Evolutionary conservation across 2,329 filamentous ascomycete species (phyloP).

Genomic region (Akanthomyces muscarius): DNA sequence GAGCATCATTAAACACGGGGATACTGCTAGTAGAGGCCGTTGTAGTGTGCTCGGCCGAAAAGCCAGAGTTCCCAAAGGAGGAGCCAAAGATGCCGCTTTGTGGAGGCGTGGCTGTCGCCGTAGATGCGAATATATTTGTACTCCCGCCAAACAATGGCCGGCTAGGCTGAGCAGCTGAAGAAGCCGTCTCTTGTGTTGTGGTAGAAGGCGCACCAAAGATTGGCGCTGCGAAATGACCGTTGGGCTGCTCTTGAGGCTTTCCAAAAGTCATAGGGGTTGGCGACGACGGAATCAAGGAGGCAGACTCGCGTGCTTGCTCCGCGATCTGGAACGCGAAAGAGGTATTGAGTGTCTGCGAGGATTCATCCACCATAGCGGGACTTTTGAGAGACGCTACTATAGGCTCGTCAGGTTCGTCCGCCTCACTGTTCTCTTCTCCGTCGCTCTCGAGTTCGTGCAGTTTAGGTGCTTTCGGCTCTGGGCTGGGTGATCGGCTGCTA

Average conservation of each 20-base stretch:
- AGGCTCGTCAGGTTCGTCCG: constrained; percentile 14
- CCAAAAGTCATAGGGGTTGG: constrained; percentile 18
- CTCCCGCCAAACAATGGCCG: not conserved
- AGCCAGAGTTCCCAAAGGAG: not conserved
- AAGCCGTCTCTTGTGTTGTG: not conserved
- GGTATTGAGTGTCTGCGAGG: constrained; percentile 32
- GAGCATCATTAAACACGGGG: constrained; percentile 12
- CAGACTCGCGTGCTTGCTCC: constrained; percentile 24
- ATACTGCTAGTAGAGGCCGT: constrained; percentile 13
- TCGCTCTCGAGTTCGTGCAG: constrained; percentile 25
- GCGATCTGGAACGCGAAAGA: constrained; percentile 27
- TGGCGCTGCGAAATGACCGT: not conserved
- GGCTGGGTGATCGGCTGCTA: constrained; percentile 65
- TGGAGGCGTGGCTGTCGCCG: not conserved
- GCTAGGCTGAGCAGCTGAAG: not conserved
- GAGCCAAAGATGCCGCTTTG: not conserved
- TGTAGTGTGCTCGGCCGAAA: constrained; percentile 10
- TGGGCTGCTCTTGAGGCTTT: not conserved
- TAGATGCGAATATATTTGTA: not conserved
- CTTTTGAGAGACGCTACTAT: constrained; percentile 16
- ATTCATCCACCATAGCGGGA: constrained; percentile 34
- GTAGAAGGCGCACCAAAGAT: not conserved
- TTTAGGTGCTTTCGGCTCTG: constrained; percentile 49
- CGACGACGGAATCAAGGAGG: constrained; percentile 10
- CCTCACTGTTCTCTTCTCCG: constrained; percentile 10